Percentiles rank a stretch among this genome's conserved stretches.
Evolutionary conservation across 2,329 filamentous ascomycete species (phyloP).

Genomic region (Fusarium siculi): DNA sequence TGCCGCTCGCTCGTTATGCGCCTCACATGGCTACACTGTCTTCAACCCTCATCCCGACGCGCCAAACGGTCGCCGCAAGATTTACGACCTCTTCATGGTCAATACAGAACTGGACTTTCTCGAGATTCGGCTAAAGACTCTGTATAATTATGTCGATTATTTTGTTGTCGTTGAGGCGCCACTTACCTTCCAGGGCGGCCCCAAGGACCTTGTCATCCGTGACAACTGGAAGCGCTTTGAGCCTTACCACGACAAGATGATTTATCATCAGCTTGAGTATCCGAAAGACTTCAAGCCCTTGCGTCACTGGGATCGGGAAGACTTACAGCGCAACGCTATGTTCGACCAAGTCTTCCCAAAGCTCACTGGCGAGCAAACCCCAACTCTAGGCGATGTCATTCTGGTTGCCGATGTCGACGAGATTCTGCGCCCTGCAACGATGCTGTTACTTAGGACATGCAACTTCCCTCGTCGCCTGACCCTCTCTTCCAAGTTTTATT

Average conservation of each 20-base stretch:
- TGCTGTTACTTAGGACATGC: conserved; percentile 62
- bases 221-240: conserved; percentile 64
- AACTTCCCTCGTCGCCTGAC: conserved; percentile 63
- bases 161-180: conserved; percentile 71
- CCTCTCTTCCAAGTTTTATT: conserved; percentile 63
- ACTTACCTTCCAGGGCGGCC: conserved; percentile 66
- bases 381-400: conserved; percentile 63
- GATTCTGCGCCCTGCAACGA: conserved; percentile 63
- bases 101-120: conserved; percentile 74
- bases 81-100: conserved; percentile 68
- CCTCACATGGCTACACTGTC: conserved; percentile 47
- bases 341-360: conserved; percentile 65
- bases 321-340: conserved; percentile 66
- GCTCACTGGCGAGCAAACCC: conserved; percentile 54
- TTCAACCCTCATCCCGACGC: conserved; percentile 40
- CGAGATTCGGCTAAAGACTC: conserved; percentile 69
- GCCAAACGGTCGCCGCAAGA: conserved; percentile 44
- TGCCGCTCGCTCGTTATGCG: conserved; percentile 45
- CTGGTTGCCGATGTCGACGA: conserved; percentile 71
- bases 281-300: conserved; percentile 53
- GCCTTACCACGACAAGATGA: conserved; percentile 68
- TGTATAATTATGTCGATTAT: conserved; percentile 69
- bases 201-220: conserved; percentile 64
- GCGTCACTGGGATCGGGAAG: conserved; percentile 62
- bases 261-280: conserved; percentile 65